Evolutionary conservation across 78 protist species (phyloP).

Genomic region (Polysphondylium violaceum): DNA sequence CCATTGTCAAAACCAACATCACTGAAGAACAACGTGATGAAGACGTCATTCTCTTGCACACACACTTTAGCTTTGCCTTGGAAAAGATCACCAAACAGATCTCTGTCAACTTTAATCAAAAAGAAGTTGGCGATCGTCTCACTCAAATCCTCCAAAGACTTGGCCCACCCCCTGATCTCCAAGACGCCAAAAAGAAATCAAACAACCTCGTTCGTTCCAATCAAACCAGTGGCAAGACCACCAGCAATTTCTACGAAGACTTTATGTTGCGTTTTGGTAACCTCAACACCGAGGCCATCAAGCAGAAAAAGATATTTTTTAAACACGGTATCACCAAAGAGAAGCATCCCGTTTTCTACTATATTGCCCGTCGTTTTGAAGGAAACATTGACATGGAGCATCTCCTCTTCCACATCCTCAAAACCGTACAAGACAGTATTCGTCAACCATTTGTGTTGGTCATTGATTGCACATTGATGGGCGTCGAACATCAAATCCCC

Average conservation of each 20-base stretch:
- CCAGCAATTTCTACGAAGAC: conserved; percentile 58
- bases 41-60: conserved; percentile 33
- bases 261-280: conserved; percentile 51
- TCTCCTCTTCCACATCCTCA: conserved; percentile 42
- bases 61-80: not conserved
- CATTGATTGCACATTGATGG: conserved; percentile 48
- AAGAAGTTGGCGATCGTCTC: conserved; percentile 29
- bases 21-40: conserved; percentile 49
- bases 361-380: conserved; percentile 63
- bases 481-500: conserved; percentile 28
- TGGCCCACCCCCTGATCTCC: conserved; percentile 69
- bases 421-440: conserved; percentile 45
- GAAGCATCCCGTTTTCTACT: conserved; percentile 59
- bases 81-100: conserved; percentile 30
- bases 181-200: conserved; percentile 19
- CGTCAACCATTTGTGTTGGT: conserved; percentile 43
- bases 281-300: conserved; percentile 20
- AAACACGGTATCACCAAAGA: conserved; percentile 58
- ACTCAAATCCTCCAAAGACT: conserved; percentile 52
- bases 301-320: conserved; percentile 61
- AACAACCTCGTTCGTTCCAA: conserved; percentile 8
- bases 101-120: conserved; percentile 7
- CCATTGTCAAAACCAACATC: conserved; percentile 2
- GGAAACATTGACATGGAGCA: conserved; percentile 46
- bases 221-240: not conserved